These are phyloP conservation scores for Calonectria pseudoreteaudii DNA, from an alignment of 2,329 filamentous ascomycete genomes.

Conservation along the genomic window DNA sequence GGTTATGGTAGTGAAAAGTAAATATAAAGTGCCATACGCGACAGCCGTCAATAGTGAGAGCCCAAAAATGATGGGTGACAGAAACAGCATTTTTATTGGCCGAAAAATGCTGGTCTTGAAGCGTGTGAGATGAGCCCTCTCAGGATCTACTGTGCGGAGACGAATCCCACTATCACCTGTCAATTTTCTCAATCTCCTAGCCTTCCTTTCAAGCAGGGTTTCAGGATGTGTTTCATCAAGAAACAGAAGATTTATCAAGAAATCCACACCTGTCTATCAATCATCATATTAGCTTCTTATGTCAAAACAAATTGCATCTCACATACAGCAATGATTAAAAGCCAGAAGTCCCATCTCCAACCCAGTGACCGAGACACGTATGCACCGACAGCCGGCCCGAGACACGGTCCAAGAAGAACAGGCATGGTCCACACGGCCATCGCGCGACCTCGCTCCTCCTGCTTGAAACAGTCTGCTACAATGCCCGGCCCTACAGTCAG, in stretches of 20 bases:
- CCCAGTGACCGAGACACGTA: slow-evolving; percentile 58
- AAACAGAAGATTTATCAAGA: neutral
- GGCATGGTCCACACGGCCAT: slow-evolving; percentile 39
- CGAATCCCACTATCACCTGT: neutral
- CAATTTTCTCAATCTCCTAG: slow-evolving; percentile 57
- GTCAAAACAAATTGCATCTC: neutral
- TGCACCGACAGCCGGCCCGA: slow-evolving; percentile 50
- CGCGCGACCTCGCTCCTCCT: slow-evolving; percentile 57
- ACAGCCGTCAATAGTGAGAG: slow-evolving; percentile 63
- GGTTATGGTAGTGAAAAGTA: slow-evolving; percentile 64
- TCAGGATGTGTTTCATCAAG: slow-evolving; percentile 11
- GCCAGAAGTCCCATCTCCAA: slow-evolving; percentile 63
- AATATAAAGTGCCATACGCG: slow-evolving; percentile 65
- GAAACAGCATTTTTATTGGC: slow-evolving; percentile 62
- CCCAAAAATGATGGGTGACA: slow-evolving; percentile 55
- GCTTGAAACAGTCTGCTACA: slow-evolving; percentile 64
- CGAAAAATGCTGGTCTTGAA: slow-evolving; percentile 43
- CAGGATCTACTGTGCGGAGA: neutral
- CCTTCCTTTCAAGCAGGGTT: slow-evolving; percentile 69
- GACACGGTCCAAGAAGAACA: slow-evolving; percentile 39
- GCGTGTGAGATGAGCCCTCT: slow-evolving; percentile 58
- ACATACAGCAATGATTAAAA: slow-evolving; percentile 56
- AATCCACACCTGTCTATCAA: neutral
- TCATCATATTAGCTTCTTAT: slow-evolving; percentile 41
- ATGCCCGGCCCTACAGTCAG: slow-evolving; percentile 71